Evolutionary conservation across 192 early-diverging fungal species (phyloP), one percentile per base, ranked within the genome.

Genomic region (Coemansia sp.): DNA sequence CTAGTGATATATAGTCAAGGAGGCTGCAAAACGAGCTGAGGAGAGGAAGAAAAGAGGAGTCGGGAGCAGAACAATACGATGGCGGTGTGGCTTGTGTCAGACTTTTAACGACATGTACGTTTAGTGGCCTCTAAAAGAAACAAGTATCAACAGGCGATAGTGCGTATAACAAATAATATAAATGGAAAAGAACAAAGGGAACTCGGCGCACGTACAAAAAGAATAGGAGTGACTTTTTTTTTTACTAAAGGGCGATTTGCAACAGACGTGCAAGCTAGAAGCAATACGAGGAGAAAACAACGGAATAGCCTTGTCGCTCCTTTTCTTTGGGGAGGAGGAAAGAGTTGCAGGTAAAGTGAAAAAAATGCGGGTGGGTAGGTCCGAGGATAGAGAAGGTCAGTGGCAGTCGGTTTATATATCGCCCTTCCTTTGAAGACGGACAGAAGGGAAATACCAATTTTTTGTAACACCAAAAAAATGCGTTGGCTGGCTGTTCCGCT

Each of bases 351-450:
- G 19, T 37, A 7, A 20, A 37, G 37, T 17, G 37, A 58, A 58
- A 31, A n/a, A 43, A 43, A 31, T 53, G 49, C 27, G 47, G 29
- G 12, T 31, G 49, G 27, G 7, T 53, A 31, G 49, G 49, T n/a
- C n/a, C 41, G 17, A 42, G 41, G 19, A 58, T 58, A 58, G 17
- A 37, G 4, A 53, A 31, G 35, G 56, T 6, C 31, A 36, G 37
- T 2, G 36, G 56, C 35, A 58, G 35, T 58, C 56, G 56, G 56
- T 58, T 58, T 58, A 58, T 58, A 58, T 58, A 58, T 19, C 32
- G 20, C 31, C 29, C 29, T 35, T 7, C 32, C 7, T 35, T 35
- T 2, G 7, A 35, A 7, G 2, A 35, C 32, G 9, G 32, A 27
- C 3, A 58, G 56, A 58, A 37, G 29, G 22, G 22, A 53, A 36